phyloP scores from a whole-genome alignment of 805 yeast species.

The Saccharomycopsis synnaedendra region DNA sequence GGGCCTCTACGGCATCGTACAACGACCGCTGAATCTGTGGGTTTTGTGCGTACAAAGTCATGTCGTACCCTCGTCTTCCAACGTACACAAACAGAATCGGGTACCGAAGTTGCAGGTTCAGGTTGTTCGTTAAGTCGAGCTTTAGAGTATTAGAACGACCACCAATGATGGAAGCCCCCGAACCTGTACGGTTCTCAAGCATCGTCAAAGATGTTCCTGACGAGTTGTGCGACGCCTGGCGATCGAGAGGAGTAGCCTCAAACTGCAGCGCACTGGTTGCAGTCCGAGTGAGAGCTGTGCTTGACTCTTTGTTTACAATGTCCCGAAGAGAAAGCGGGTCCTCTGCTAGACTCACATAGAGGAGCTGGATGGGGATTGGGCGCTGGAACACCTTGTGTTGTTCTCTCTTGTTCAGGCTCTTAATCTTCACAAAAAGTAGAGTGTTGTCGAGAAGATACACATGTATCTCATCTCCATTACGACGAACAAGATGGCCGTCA shows the following conservation, averaged over 20 bases:
- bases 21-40: constrained; percentile 58
- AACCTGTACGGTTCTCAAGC: background rate
- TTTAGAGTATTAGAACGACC: constrained; percentile 11
- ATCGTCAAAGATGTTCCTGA: background rate
- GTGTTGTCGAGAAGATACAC: constrained; percentile 85
- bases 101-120: background rate
- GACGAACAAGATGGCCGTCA: constrained; percentile 64
- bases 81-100: constrained; percentile 15
- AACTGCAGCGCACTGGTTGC: background rate
- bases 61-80: constrained; percentile 16
- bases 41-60: constrained; percentile 15
- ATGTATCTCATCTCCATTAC: constrained; percentile 74
- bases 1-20: constrained; percentile 66
- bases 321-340: constrained; percentile 53
- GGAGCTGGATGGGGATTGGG: constrained; percentile 71
- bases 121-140: constrained; percentile 1
- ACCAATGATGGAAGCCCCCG: constrained; percentile 3
- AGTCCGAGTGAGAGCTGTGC: background rate
- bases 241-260: background rate
- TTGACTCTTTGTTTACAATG: constrained; percentile 25
- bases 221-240: background rate
- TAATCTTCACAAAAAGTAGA: constrained; percentile 71
- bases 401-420: constrained; percentile 80
- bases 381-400: constrained; percentile 84
- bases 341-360: constrained; percentile 66